These are phyloP conservation scores for Cyclocybe aegerita DNA, from an alignment of 768 basidiomycete genomes.

Conservation along the genomic window DNA sequence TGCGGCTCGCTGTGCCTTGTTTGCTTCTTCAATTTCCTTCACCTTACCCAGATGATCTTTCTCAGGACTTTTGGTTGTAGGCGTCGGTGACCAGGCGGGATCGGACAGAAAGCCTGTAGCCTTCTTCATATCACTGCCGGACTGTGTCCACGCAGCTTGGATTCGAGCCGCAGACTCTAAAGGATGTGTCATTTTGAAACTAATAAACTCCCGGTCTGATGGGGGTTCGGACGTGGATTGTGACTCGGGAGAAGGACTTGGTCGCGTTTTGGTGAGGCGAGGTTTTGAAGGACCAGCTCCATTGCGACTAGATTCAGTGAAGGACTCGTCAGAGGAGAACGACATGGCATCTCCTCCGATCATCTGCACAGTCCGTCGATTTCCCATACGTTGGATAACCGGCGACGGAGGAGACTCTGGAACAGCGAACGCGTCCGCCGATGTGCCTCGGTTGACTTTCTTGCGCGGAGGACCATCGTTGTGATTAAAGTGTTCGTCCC, in stretches of 20 bases:
- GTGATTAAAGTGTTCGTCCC: constrained; percentile 39
- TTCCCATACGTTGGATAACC: constrained; percentile 51
- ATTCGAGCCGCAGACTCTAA: constrained; percentile 42
- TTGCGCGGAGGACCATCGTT: constrained; percentile 74
- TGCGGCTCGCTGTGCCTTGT: constrained; percentile 62
- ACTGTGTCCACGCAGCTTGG: constrained; percentile 66
- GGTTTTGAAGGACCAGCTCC: constrained; percentile 45
- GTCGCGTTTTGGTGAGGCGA: constrained; percentile 56
- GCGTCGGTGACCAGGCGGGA: constrained; percentile 48
- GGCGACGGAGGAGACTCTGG: constrained; percentile 58
- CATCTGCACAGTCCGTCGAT: constrained; percentile 42
- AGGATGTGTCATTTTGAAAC: constrained; percentile 66
- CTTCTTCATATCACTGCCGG: constrained; percentile 57
- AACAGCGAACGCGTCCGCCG: constrained; percentile 34
- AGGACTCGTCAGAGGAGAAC: constrained; percentile 69
- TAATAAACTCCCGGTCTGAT: constrained; percentile 44
- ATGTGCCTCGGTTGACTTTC: constrained; percentile 56
- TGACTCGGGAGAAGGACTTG: constrained; percentile 27
- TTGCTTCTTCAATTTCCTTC: constrained; percentile 72
- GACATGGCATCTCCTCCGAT: constrained; percentile 43
- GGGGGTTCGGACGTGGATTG: constrained; percentile 26
- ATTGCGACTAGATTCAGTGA: constrained; percentile 45
- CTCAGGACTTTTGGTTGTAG: constrained; percentile 23
- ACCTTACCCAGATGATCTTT: constrained; percentile 57
- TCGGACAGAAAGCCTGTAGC: constrained; percentile 62